Evolutionary conservation across 257 asterid genomes (phyloP).

Genomic region (Thymus quinquecostatus): DNA sequence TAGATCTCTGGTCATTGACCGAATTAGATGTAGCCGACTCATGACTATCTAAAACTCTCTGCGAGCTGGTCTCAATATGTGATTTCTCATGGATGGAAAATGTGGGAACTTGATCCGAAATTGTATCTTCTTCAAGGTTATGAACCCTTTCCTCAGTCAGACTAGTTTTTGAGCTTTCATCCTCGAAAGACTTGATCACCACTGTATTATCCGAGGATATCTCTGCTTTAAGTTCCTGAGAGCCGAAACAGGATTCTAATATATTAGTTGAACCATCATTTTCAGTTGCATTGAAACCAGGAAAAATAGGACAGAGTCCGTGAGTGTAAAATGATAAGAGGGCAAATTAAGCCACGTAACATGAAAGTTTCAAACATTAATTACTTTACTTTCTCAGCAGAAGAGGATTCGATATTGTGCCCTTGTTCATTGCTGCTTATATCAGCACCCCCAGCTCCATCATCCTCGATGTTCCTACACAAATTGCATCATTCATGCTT

Average conservation of each 20-base stretch:
- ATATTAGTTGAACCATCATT: constrained; percentile 10
- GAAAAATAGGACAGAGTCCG: constrained; percentile 23
- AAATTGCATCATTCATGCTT: constrained; percentile 34
- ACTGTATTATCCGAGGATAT: constrained; percentile 48
- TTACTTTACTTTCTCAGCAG: constrained; percentile 72
- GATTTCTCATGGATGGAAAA: constrained; percentile 67
- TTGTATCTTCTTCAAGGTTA: constrained; percentile 49
- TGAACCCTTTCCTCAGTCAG: constrained; percentile 49
- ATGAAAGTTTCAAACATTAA: constrained; percentile 34
- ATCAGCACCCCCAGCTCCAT: constrained; percentile 55
- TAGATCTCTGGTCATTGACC: constrained; percentile 38
- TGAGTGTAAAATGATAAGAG: constrained; percentile 10
- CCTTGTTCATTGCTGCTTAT: constrained; percentile 53
- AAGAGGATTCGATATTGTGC: constrained; percentile 49
- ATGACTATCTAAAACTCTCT: constrained; percentile 42
- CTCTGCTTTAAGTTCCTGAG: constrained; percentile 59
- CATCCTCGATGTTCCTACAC: constrained; percentile 85
- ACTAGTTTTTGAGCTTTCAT: constrained; percentile 41
- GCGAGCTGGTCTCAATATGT: constrained; percentile 39
- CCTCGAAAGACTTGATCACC: constrained; percentile 48
- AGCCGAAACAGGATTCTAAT: constrained; percentile 34
- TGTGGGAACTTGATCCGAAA: constrained; percentile 75
- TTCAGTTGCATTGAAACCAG: constrained; percentile 7
- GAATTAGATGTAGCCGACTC: constrained; percentile 46
- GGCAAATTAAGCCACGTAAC: constrained; percentile 30